Evolutionary conservation across 2,329 filamentous ascomycete species (phyloP).

Genomic region (Trichophyton benhamiae): DNA sequence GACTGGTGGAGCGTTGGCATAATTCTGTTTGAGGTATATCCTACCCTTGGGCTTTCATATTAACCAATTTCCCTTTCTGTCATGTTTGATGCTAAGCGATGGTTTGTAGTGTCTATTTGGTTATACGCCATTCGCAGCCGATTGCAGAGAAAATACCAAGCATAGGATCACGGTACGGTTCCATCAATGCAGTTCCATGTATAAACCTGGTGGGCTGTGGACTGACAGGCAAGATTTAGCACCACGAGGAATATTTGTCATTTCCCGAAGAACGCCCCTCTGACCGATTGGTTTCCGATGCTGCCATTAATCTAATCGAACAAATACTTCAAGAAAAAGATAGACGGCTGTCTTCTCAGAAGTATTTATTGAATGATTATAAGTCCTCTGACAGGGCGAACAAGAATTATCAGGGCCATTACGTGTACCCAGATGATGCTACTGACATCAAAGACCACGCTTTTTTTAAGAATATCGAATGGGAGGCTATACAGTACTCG

Average conservation of each 20-base stretch:
- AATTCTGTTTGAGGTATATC: constrained; percentile 65
- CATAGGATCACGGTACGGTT: constrained; percentile 58
- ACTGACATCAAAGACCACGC: constrained; percentile 79
- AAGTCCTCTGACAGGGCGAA: constrained; percentile 21
- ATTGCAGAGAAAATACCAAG: constrained; percentile 73
- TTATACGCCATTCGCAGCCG: constrained; percentile 75
- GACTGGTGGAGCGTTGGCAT: constrained; percentile 96
- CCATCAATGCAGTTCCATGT: background rate
- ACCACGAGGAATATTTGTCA: constrained; percentile 55
- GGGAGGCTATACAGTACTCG: constrained; percentile 60
- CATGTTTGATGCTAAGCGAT: constrained; percentile 6
- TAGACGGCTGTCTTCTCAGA: constrained; percentile 59
- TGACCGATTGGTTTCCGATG: constrained; percentile 48
- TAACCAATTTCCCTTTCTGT: background rate
- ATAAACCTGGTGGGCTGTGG: background rate
- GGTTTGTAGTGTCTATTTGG: constrained; percentile 63
- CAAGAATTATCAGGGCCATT: constrained; percentile 40
- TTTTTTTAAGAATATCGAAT: constrained; percentile 71
- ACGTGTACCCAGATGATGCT: constrained; percentile 73
- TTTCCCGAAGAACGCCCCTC: constrained; percentile 51
- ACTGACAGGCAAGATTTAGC: constrained; percentile 32
- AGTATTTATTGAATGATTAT: constrained; percentile 58
- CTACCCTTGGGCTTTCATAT: background rate
- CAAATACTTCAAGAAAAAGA: constrained; percentile 63
- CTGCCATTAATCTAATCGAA: constrained; percentile 66